Percentiles rank a stretch among this genome's conserved stretches.
Conservation (phyloP, 2,329 filamentous ascomycete genomes). For the Daldinia sp. region DNA sequence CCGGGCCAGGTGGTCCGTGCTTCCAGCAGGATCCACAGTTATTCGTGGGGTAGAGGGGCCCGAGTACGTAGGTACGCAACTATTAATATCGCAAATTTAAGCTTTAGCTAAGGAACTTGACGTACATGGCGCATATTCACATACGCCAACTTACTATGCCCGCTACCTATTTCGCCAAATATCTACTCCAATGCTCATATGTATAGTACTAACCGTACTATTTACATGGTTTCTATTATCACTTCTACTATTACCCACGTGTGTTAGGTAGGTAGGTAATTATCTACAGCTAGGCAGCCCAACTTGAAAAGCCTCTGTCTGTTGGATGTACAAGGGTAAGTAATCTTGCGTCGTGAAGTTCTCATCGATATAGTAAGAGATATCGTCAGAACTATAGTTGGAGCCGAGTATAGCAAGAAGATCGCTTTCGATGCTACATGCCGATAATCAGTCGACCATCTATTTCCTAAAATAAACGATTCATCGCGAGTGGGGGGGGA, state of each 20-base stretch:
- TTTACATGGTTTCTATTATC: background rate
- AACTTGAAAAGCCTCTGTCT: conserved; percentile 47
- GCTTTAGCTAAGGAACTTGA: background rate
- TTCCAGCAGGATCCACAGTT: no score
- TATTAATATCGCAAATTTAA: background rate
- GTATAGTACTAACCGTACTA: no score
- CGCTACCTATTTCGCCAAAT: no score
- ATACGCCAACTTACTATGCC: no score
- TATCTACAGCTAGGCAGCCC: conserved; percentile 47
- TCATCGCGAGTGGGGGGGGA: no score
- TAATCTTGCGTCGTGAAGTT: conserved; percentile 53
- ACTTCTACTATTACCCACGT: background rate
- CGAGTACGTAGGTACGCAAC: no score
- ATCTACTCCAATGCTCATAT: no score
- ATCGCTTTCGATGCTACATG: conserved; percentile 49
- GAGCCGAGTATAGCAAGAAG: conserved; percentile 50
- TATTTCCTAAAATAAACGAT: background rate
- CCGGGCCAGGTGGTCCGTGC: no score
- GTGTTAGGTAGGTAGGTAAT: background rate
- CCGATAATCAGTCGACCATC: background rate
- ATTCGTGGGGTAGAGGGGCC: background rate
- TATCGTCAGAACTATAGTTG: conserved; percentile 47
- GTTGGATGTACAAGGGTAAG: conserved; percentile 51
- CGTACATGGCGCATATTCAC: background rate
- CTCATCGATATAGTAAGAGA: conserved; percentile 51